phyloP scores from a whole-genome alignment of 2,329 filamentous ascomycete species.

The Nothopassalora personata region DNA sequence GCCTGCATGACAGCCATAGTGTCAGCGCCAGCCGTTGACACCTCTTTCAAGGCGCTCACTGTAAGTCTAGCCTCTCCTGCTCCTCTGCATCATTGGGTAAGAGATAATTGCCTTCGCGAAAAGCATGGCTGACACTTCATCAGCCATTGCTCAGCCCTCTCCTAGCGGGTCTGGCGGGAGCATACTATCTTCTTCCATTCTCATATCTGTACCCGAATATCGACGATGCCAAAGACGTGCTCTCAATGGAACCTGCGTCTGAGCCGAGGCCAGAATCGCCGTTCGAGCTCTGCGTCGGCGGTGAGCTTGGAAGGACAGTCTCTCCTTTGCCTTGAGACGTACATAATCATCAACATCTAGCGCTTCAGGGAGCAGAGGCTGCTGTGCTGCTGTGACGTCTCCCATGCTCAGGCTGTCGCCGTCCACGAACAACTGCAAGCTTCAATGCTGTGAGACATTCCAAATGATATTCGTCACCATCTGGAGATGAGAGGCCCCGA shows the following conservation, averaged over 20 bases:
- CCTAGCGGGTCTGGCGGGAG: background rate
- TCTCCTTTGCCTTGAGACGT: background rate
- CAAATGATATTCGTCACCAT: background rate
- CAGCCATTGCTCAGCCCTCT: background rate
- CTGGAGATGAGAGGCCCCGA: background rate
- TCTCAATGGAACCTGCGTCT: constrained; percentile 1
- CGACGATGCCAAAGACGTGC: constrained; percentile 13
- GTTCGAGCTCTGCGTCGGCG: background rate
- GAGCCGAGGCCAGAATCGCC: background rate
- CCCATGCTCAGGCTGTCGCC: background rate
- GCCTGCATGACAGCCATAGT: background rate
- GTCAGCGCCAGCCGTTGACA: background rate
- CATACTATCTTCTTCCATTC: constrained; percentile 13
- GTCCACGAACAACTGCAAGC: background rate
- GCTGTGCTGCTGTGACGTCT: background rate
- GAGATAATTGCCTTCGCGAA: constrained; percentile 19
- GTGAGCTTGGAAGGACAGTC: background rate
- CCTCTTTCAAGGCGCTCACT: background rate
- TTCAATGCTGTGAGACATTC: background rate
- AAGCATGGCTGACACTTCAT: constrained; percentile 10
- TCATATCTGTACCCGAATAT: constrained; percentile 17
- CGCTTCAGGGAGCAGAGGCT: background rate
- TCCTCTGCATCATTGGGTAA: constrained; percentile 25
- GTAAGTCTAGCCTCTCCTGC: constrained; percentile 23
- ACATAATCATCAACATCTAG: background rate